Evolutionary conservation across 2,329 filamentous ascomycete species (phyloP), one percentile per base, ranked within the genome.

Genomic region (Talaromyces sp.): DNA sequence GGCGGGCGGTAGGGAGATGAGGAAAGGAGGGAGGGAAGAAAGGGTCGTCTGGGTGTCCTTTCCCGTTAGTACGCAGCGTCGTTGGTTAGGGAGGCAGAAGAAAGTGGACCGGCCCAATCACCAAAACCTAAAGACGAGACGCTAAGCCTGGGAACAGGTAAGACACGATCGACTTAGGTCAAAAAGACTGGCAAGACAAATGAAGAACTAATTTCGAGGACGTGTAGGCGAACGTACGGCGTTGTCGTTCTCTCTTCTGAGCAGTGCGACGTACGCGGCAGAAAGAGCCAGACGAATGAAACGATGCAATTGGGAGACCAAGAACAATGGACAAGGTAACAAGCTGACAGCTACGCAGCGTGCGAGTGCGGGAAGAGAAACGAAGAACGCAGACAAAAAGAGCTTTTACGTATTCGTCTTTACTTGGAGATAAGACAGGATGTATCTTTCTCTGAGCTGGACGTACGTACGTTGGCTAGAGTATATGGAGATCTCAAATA

Each of bases 101-200:
- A 60, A 37, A 62, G 60, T 62, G 60, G 60, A 47, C 60, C 60
- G 24, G 24, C 43, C 49, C 60, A 50, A 16, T 50, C 47, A 27
- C 47, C 22, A 59, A 19, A 27, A 31, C 35, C 39, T 45, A 59
- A 57, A 43, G 56, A 59, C 37, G 24, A n/a, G 56, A 59, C 56
- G 56, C 54, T 57, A 57, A 57, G 54, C n/a, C 54, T 35, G 54
- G n/a, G 33, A 35, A 57, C 24, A 45, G 22, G 37, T 45, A 59
- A 59, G 56, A 59, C 56, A 59, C 56, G 37, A 45, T 45, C 56
- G 13, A 52, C n/a, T 43, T 14, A 22, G 45, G 14, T 24, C 9
- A 2, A 19, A 37, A 33, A 52, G 27, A 35, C 47, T 27, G 47
- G 31, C 27, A 35, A 13, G n/a, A 54, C n/a, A 54, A 54, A 37